Evolutionary conservation across 1,139 yeast genomes (phyloP), one percentile per base, ranked within the genome.

Genomic region (Chernovozyma aurita): DNA sequence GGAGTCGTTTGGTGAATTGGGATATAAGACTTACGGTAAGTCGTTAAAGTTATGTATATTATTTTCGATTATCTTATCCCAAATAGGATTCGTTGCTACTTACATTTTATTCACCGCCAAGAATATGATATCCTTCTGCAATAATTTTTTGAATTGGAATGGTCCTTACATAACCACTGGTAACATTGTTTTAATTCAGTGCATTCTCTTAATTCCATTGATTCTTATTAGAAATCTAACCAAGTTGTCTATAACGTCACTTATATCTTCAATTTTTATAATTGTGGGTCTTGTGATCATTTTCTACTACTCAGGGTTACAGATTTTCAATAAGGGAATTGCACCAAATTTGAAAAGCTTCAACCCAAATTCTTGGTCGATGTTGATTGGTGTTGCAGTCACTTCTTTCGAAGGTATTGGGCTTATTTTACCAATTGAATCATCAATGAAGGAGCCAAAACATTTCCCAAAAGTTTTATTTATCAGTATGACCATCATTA

Each of bases 371-470:
- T 63, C 73, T 39, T 84, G 88, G 83, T 75, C 90, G 2, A 65
- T 84, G 64, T 78, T 83, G 44, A 76, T 84, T 40, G 94, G 94
- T 3, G 86, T 85, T 2, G 90, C 90, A 0, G 86, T 84, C 16
- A 83, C 85, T 41, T 80, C 92, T 1, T 84, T 81, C 50, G 94
- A 84, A 61, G 94, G 94, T 1, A 81, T 84, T 42, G 92, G 94
- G 0, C 62, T 84, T 30, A 80, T 84, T 34, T 73, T 84, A 28
- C 94, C 92, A 1, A 82, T 84, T 24, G 87, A 84, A 51, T 76
- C 83, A 37, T 76, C 90, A 3, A 84, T 84, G 92, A 73, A 67
- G 32, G 61, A 78, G 36, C 94, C 92, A 2, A 80, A 80, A 46
- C 70, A 80, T 46, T 84, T 82, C 49, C 85, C 92, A 3, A 50